A percentile compares a stretch with the other conserved stretches of the same genome.
Conservation (phyloP, 1,284 basidiomycete species). For the Porogramme epimiltina region DNA sequence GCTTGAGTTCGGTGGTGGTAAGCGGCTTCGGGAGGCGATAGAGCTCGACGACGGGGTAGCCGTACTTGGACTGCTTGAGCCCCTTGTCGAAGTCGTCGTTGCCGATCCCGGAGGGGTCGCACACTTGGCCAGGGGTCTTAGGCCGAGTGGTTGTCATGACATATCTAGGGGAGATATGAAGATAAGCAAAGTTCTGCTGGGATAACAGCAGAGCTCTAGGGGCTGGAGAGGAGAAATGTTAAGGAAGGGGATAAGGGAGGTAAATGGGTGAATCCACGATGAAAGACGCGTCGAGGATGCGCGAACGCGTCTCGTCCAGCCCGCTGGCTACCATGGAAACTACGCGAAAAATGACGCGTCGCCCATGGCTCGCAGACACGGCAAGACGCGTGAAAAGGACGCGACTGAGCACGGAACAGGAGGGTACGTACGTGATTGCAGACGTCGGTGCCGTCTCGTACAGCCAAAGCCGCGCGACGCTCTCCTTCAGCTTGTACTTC, state of each 20-base stretch:
- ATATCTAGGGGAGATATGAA: constrained; percentile 17
- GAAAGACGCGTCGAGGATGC: no score
- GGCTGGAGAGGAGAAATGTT: no score
- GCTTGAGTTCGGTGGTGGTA: constrained; percentile 25
- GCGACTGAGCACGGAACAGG: not conserved
- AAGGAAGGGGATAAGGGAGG: no score
- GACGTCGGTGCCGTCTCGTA: constrained; percentile 33
- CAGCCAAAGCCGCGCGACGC: constrained; percentile 34
- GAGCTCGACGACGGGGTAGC: constrained; percentile 34
- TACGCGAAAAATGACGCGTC: no score
- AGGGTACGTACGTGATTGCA: constrained; percentile 36
- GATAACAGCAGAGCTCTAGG: no score
- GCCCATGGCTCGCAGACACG: no score
- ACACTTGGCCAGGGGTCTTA: constrained; percentile 34
- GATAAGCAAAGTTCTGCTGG: no score
- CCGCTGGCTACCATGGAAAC: no score
- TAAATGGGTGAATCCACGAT: no score
- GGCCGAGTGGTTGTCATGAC: constrained; percentile 30
- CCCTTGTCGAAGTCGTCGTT: constrained; percentile 38
- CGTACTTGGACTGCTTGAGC: constrained; percentile 30
- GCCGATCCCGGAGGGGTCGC: constrained; percentile 33
- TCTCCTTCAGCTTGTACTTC: constrained; percentile 32
- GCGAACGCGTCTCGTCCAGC: no score
- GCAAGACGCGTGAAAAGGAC: not conserved
- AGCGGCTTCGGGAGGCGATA: constrained; percentile 30